Percentiles rank a stretch among this genome's conserved stretches.
Conservation (phyloP, 331 rosid species). For the Quercus phellos region DNA sequence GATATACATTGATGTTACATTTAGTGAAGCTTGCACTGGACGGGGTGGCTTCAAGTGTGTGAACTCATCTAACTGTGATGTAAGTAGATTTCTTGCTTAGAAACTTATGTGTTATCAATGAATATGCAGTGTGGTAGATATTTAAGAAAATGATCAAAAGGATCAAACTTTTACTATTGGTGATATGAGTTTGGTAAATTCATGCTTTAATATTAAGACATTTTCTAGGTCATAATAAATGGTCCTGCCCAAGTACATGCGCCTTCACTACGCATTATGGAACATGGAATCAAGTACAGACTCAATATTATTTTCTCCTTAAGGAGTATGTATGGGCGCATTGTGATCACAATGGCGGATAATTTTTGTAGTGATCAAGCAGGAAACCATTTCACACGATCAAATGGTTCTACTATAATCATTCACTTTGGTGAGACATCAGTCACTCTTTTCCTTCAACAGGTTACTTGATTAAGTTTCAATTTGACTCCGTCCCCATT, state of each 20-base stretch:
- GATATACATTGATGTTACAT: slow-evolving; percentile 38
- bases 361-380: slow-evolving; percentile 51
- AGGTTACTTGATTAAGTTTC: not conserved
- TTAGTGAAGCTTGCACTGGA: slow-evolving; percentile 56
- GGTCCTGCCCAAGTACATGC: slow-evolving; percentile 45
- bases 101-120: not conserved
- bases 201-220: not conserved
- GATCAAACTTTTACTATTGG: slow-evolving; percentile 1
- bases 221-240: slow-evolving; percentile 35
- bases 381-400: slow-evolving; percentile 46
- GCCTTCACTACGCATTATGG: slow-evolving; percentile 38
- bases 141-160: not conserved
- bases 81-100: slow-evolving; percentile 29
- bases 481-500: not conserved
- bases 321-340: slow-evolving; percentile 29
- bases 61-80: slow-evolving; percentile 60
- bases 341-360: slow-evolving; percentile 35
- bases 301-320: slow-evolving; percentile 39
- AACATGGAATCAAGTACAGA: slow-evolving; percentile 36
- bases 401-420: slow-evolving; percentile 42
- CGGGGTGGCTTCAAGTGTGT: slow-evolving; percentile 49
- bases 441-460: not conserved
- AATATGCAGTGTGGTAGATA: not conserved
- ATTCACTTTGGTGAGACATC: slow-evolving; percentile 52
- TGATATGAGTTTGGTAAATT: not conserved